Evolutionary conservation across 495 filamentous ascomycete species (phyloP), one percentile per base, ranked within the genome.

Genomic region (Clohesyomyces aquaticus): DNA sequence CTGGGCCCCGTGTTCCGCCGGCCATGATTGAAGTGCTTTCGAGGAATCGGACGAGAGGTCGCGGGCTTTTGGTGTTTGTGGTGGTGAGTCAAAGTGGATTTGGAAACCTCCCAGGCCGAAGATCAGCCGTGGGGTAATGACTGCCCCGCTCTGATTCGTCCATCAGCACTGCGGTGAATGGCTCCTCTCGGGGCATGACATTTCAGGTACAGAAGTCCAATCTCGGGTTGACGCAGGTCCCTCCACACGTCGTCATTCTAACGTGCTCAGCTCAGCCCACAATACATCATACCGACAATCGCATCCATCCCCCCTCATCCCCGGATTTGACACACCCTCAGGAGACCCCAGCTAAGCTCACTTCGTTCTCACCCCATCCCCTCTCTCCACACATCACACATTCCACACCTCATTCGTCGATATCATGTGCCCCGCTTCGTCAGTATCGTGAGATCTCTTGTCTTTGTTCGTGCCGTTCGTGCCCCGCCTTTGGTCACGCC

Each of bases 1-100:
- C 75, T 23, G 76, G 67, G 49, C 76, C 76, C 16, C 74, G 72
- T 45, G 66, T 70, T 42, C 75, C 49, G 42, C 58, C 75, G 11
- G 74, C 72, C 76, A 78, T 78, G 27, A 38, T 69, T 50, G 55
- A 32, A 29, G 29, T 29, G 47, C 18, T 19, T 41, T 48, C 8
- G 51, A 49, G 51, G 9, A 22, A 3, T 3, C 0, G n/a, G 42
- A 11, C 1, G 29, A 18, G 25, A 26, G 28, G 43, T 22, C 25
- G 9, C 4, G 10, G 26, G 42, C 0, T 21, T 22, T 55, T 16
- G 18, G 52, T 25, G 10, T 1, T 55, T 41, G 42, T 63, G 43
- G 23, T 11, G 11, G 26, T 63, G 48, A 54, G 59, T 55, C 59
- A 38, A 43, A 56, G 19, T 41, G 51, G 56, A 63, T 46, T 63